A percentile compares a stretch with the other conserved stretches of the same genome.
phyloP scores from a whole-genome alignment of 805 yeast genomes.

The Sungouiella blattae region DNA sequence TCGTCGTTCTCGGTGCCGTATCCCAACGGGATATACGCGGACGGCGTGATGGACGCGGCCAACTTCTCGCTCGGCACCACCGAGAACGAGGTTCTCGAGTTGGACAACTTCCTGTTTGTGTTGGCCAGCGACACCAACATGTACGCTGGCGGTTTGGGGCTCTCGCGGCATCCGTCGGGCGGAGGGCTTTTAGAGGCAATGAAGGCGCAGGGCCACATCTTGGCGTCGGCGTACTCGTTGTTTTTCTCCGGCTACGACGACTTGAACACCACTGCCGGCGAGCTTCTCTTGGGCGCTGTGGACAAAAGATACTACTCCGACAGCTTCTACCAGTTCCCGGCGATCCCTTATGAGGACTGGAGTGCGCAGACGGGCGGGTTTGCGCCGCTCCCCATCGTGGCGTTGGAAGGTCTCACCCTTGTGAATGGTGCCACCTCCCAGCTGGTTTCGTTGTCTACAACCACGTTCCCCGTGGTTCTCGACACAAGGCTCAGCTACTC shows the following conservation, averaged over 20 bases:
- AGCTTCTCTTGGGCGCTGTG: conserved; percentile 57
- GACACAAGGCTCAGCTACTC: conserved; percentile 52
- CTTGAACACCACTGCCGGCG: conserved; percentile 19
- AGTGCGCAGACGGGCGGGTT: conserved; percentile 11
- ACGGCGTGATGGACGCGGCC: conserved; percentile 25
- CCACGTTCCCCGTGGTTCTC: conserved; percentile 50
- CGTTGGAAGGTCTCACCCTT: conserved; percentile 21
- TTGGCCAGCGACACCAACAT: conserved; percentile 21
- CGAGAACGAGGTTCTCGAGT: conserved; percentile 6
- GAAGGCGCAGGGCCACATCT: conserved; percentile 17
- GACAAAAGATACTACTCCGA: conserved; percentile 46
- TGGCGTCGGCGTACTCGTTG: conserved; percentile 32
- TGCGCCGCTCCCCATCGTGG: conserved; percentile 26
- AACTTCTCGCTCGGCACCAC: conserved; percentile 19
- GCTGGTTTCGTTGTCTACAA: conserved; percentile 27
- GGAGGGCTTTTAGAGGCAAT: conserved; percentile 28
- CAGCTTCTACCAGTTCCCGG: conserved; percentile 45
- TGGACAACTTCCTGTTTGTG: conserved; percentile 26
- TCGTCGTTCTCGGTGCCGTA: conserved; percentile 23
- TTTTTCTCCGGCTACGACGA: conserved; percentile 21
- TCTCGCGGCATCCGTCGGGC: conserved; percentile 26
- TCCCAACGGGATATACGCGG: conserved; percentile 22
- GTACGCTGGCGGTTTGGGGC: conserved; percentile 33
- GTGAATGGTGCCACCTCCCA: conserved; percentile 35
- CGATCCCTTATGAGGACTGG: conserved; percentile 36